Base-by-base conservation (phyloP, 441 rosid species). In the Brassica balearica region DNA sequence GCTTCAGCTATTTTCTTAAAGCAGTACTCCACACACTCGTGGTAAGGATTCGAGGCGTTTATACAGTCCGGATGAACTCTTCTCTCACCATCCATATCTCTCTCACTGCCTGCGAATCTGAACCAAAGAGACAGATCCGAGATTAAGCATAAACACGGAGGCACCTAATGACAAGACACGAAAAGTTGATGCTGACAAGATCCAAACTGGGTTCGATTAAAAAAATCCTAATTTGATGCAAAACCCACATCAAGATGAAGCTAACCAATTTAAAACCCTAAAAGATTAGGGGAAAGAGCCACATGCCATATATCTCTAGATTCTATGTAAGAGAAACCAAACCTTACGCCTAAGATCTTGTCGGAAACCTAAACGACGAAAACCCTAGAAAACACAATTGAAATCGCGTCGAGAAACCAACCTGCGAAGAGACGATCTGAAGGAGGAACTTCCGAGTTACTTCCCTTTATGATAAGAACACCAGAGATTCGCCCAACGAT, bases 11-110 rank as follows among this genome's bases (percentile, higher is more conserved):
- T 91, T 69, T 87, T 86, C 72, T 69, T 77, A 38, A 89, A 87
- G 84, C 91, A 89, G 84, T 83, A 87, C 12, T 89, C 93, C 0
- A 85, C 85, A 78, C 93, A 89, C 64, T 87, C 87, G n/a, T 87
- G 93, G 69, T 83, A 89, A 32, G 91, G 93, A 73, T 89, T 89
- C 15, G 85, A 81, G 5, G 87, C 88, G 48, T 87, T 87, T 46
- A 85, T 84, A 74, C 93, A 89, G 15, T 85, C 87, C 1, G 87
- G 85, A 23, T 90, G 86, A 20, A 85, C 87, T 74, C 83, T 86
- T 78, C 89, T 83, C 67, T 80, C 93, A 46, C 76, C 81, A 65
- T 29, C 88, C 86, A 84, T 86, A 74, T 78, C 68, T 70, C 68
- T 78, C 68, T 70, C 68, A 15, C 8, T 2, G 12, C 38, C 14